Conservation (phyloP, 352 stramenopile species). For the Phytophthora melonis region DNA sequence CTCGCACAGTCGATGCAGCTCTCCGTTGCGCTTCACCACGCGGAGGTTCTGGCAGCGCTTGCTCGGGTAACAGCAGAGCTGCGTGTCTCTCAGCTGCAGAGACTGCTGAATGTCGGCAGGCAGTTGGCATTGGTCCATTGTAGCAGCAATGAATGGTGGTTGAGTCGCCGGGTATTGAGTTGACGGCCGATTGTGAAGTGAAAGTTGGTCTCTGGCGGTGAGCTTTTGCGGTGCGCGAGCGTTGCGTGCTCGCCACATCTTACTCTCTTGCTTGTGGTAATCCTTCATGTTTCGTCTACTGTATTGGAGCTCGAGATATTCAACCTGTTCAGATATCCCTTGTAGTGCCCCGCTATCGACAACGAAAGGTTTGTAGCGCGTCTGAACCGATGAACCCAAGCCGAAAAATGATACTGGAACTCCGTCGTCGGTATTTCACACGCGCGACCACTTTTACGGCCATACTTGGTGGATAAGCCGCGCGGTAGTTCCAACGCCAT, state of each 20-base stretch:
- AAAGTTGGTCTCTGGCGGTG: background rate
- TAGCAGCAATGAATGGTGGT: background rate
- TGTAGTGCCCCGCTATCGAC: background rate
- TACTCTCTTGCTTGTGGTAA: background rate
- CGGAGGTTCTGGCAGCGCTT: conserved; percentile 52
- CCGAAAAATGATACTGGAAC: conserved; percentile 9
- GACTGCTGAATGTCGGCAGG: conserved; percentile 18
- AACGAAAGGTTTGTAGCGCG: background rate
- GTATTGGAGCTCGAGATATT: background rate
- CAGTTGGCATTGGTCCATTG: conserved; percentile 9
- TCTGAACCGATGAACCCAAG: conserved; percentile 21
- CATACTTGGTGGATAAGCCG: background rate
- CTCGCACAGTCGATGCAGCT: conserved; percentile 44
- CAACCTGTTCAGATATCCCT: background rate
- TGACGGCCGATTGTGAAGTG: conserved; percentile 17
- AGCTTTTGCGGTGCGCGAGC: conserved; percentile 3
- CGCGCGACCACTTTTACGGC: background rate
- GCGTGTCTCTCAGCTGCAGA: conserved; percentile 8
- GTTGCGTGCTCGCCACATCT: background rate
- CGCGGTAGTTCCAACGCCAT: background rate
- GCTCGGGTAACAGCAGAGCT: conserved; percentile 48
- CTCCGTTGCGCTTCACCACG: conserved; percentile 54
- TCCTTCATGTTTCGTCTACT: background rate
- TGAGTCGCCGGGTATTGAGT: conserved; percentile 16
- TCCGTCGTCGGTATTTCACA: conserved; percentile 6